These are phyloP conservation scores for Rhamnella rubrinervis DNA, from an alignment of 331 rosid genomes.

Conservation along the genomic window DNA sequence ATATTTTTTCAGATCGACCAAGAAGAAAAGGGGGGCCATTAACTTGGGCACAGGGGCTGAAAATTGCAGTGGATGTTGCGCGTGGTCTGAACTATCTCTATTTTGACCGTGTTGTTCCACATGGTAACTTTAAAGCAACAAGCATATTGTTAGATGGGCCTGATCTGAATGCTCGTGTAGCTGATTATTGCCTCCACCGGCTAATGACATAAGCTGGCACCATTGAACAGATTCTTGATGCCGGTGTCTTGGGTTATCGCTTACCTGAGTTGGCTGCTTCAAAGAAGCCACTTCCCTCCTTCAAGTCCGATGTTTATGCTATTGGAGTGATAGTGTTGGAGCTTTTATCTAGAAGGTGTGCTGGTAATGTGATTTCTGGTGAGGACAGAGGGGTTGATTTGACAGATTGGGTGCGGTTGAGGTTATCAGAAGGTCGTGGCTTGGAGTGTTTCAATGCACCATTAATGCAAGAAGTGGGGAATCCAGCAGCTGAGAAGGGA, in stretches of 20 bases:
- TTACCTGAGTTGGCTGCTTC: conserved; percentile 94
- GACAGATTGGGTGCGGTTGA: conserved; percentile 83
- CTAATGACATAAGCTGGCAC: conserved; percentile 98
- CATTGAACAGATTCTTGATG: conserved; percentile 89
- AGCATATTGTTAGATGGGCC: conserved; percentile 82
- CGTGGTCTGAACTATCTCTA: conserved; percentile 99
- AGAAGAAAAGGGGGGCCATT: conserved; percentile 85
- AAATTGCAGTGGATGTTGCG: conserved; percentile 91
- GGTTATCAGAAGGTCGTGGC: conserved; percentile 79
- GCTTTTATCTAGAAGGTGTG: conserved; percentile 90
- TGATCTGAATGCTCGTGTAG: conserved; percentile 84
- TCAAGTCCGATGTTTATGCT: conserved; percentile 95
- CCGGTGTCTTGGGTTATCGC: conserved; percentile 89
- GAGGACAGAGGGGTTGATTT: conserved; percentile 82
- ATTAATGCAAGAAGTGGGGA: conserved; percentile 59
- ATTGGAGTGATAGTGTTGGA: conserved; percentile 88
- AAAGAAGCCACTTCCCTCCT: conserved; percentile 92
- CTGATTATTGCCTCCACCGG: conserved; percentile 98
- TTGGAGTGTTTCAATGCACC: conserved; percentile 78
- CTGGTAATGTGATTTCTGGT: conserved; percentile 89
- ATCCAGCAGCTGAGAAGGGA: conserved; percentile 78
- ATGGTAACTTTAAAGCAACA: conserved; percentile 87
- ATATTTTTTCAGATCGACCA: conserved; percentile 67
- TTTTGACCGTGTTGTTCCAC: conserved; percentile 98
- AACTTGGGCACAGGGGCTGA: conserved; percentile 90